A percentile compares a stretch with the other conserved stretches of the same genome.
Conservation (phyloP, 768 basidiomycete genomes). For the Boletus bicolor region DNA sequence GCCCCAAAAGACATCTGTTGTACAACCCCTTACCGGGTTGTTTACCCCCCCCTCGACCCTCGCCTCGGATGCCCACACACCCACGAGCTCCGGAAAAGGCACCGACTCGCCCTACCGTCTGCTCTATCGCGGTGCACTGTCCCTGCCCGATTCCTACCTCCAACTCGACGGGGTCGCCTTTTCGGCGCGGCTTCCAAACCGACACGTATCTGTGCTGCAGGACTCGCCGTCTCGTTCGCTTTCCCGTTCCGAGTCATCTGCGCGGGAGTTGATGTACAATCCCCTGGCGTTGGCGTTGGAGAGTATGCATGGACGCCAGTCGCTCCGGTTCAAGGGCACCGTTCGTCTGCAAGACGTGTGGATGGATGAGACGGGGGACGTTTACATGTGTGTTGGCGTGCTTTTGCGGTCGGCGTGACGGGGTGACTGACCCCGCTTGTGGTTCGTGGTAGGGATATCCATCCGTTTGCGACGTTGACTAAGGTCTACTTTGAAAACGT, state of each 20-base stretch:
- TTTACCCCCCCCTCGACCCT: slow-evolving; percentile 5
- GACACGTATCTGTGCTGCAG: slow-evolving; percentile 26
- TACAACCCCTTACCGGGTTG: not conserved
- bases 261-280: slow-evolving; percentile 53
- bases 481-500: slow-evolving; percentile 69
- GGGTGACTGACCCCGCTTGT: not conserved
- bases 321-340: slow-evolving; percentile 55
- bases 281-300: slow-evolving; percentile 70
- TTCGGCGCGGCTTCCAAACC: slow-evolving; percentile 42
- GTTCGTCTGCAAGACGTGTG: slow-evolving; percentile 53
- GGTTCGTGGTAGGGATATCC: slow-evolving; percentile 53
- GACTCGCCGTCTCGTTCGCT: slow-evolving; percentile 22
- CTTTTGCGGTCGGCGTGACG: not conserved
- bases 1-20: slow-evolving; percentile 12
- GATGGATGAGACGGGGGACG: slow-evolving; percentile 55
- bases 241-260: slow-evolving; percentile 25
- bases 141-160: slow-evolving; percentile 69
- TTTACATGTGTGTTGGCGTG: slow-evolving; percentile 41
- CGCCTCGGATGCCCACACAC: not conserved
- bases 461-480: slow-evolving; percentile 59
- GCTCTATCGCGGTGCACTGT: slow-evolving; percentile 72
- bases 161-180: slow-evolving; percentile 75
- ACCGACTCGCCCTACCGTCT: slow-evolving; percentile 40
- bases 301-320: slow-evolving; percentile 74
- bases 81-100: slow-evolving; percentile 2